Evolutionary conservation across 208 protist species (phyloP).

Genomic region (Leishmania turanica): DNA sequence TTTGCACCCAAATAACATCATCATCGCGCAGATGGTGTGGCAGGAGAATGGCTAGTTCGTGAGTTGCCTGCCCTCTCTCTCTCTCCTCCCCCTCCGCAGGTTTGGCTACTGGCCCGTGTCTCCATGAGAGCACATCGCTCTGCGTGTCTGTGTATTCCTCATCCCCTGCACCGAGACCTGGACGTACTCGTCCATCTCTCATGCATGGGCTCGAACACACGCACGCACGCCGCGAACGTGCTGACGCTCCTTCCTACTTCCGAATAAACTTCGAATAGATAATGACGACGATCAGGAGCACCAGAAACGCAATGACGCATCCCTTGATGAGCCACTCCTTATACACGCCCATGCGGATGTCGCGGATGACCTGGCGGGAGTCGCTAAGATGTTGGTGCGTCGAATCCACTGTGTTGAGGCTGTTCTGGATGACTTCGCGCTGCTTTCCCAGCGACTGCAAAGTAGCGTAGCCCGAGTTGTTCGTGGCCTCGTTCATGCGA

Average conservation of each 20-base stretch:
- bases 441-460: conserved; percentile 72
- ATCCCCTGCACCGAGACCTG: background rate
- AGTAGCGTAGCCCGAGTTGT: conserved; percentile 68
- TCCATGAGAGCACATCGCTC: background rate
- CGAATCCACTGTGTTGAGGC: conserved; percentile 47
- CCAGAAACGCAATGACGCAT: conserved; percentile 44
- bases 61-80: background rate
- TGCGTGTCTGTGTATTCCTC: too few species aligned
- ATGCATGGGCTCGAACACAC: background rate
- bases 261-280: conserved; percentile 73
- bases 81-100: background rate
- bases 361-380: conserved; percentile 56
- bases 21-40: background rate
- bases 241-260: conserved; percentile 10
- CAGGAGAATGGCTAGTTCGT: background rate
- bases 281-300: conserved; percentile 61
- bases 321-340: conserved; percentile 80
- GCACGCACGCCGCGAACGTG: background rate
- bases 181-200: background rate
- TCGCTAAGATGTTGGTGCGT: conserved; percentile 57
- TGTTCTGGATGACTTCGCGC: conserved; percentile 67
- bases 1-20: background rate
- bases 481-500: conserved; percentile 57
- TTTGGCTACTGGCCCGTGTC: background rate
- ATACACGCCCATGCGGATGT: conserved; percentile 74